These are phyloP conservation scores for Lotmaria passim DNA, from an alignment of 208 protist species.

Conservation along the genomic window DNA sequence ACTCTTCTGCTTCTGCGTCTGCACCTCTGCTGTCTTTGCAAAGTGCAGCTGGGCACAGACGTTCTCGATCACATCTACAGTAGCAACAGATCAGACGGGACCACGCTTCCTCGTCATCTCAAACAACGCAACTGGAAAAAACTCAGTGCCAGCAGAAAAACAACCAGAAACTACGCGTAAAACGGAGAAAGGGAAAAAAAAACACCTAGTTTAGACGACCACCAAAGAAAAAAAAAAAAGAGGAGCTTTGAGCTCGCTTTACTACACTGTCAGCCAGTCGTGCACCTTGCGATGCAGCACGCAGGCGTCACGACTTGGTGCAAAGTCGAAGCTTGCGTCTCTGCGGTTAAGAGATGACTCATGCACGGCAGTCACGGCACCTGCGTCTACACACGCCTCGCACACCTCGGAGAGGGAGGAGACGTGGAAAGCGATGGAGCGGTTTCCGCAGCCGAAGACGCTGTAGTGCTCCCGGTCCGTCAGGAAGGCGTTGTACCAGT, in stretches of 20 bases:
- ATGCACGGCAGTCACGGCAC: slow-evolving; percentile 22
- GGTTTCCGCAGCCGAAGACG: slow-evolving; percentile 59
- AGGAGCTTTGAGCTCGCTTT: background rate
- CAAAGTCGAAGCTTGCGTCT: slow-evolving; percentile 11
- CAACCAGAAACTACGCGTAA: too few species aligned
- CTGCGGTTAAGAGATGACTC: slow-evolving; percentile 10
- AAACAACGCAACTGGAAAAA: too few species aligned
- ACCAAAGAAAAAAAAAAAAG: too few species aligned
- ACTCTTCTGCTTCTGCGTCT: too few species aligned
- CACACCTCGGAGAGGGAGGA: slow-evolving; percentile 46
- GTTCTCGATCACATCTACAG: too few species aligned
- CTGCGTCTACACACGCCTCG: slow-evolving; percentile 39
- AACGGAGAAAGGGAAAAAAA: too few species aligned
- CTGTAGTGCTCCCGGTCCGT: slow-evolving; percentile 43
- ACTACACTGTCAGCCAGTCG: slow-evolving; percentile 46
- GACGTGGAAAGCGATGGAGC: slow-evolving; percentile 46
- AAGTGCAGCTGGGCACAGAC: too few species aligned
- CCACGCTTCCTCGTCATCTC: too few species aligned
- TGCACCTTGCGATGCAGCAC: slow-evolving; percentile 45
- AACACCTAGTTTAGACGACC: background rate
- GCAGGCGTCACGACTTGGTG: slow-evolving; percentile 31
- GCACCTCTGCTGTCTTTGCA: too few species aligned
- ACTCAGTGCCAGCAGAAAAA: too few species aligned
- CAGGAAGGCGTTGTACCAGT: slow-evolving; percentile 55
- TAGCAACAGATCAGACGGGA: too few species aligned